Percentiles rank a stretch among this genome's conserved stretches.
Evolutionary conservation across 805 yeast genomes (phyloP).

Genomic region (Yarrowia yakushimensis): DNA sequence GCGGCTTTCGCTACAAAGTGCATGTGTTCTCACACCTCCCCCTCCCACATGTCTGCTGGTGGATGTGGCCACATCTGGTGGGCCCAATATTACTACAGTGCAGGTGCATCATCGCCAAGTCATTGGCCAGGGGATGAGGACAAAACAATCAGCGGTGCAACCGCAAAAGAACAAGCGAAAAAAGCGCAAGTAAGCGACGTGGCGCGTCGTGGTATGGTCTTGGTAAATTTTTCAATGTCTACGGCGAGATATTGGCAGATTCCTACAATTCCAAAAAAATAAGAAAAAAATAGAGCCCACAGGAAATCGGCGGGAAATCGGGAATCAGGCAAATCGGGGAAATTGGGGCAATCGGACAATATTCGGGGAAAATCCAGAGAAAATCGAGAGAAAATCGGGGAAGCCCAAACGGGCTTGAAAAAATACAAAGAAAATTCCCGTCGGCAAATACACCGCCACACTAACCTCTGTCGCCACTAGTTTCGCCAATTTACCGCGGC

Average conservation of each 20-base stretch:
- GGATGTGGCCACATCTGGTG: neutral
- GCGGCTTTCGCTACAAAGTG: too few relatives aligned
- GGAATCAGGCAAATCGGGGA: neutral
- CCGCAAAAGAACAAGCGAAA: neutral
- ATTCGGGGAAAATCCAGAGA: neutral
- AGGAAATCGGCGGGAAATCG: too few relatives aligned
- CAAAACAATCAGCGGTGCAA: neutral
- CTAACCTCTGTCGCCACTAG: too few relatives aligned
- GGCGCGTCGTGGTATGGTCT: neutral
- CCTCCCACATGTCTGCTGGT: too few relatives aligned
- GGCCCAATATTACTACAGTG: too few relatives aligned
- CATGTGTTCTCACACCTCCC: too few relatives aligned
- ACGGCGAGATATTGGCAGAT: neutral
- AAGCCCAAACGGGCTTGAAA: too few relatives aligned
- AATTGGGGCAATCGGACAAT: neutral
- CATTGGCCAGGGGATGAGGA: neutral
- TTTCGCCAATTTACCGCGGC: too few relatives aligned
- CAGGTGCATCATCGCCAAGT: slow-evolving; percentile 20
- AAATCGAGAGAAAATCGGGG: neutral
- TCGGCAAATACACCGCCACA: too few relatives aligned
- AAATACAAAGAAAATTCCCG: too few relatives aligned
- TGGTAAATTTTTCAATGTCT: neutral
- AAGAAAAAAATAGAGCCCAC: neutral
- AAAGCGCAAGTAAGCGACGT: neutral
- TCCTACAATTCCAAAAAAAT: neutral